These are phyloP conservation scores for Aureobasidium sp. DNA, from an alignment of 2,329 filamentous ascomycete species.

Conservation along the genomic window DNA sequence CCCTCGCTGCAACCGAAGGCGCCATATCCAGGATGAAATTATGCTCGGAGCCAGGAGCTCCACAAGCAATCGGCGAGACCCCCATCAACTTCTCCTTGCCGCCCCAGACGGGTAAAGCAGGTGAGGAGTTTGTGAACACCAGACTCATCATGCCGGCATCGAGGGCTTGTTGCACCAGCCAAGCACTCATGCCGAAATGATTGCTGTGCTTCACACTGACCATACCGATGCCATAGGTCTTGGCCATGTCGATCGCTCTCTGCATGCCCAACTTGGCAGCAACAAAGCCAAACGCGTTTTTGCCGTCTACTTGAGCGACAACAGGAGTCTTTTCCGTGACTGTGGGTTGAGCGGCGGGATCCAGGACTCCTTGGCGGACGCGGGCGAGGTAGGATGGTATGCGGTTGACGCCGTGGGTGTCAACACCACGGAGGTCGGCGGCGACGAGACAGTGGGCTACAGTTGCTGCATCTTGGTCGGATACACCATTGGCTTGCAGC, in stretches of 20 bases:
- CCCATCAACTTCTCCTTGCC: conserved; percentile 61
- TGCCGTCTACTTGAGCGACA: conserved; percentile 58
- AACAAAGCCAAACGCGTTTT: conserved; percentile 68
- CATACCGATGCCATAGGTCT: conserved; percentile 63
- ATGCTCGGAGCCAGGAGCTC: conserved; percentile 53
- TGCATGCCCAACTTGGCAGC: conserved; percentile 58
- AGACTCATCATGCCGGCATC: conserved; percentile 56
- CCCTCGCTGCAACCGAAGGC: conserved; percentile 57
- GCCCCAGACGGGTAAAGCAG: conserved; percentile 63
- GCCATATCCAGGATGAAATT: conserved; percentile 69
- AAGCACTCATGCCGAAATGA: conserved; percentile 75
- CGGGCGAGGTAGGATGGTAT: conserved; percentile 69
- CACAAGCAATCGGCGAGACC: conserved; percentile 65
- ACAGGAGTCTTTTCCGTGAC: conserved; percentile 59
- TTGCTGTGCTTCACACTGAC: conserved; percentile 67
- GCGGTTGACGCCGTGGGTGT: conserved; percentile 69
- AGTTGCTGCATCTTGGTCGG: conserved; percentile 49
- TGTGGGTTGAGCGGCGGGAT: conserved; percentile 51
- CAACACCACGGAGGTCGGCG: conserved; percentile 68
- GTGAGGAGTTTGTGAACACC: conserved; percentile 54
- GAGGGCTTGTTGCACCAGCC: conserved; percentile 67
- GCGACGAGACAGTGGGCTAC: conserved; percentile 60
- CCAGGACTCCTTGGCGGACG: conserved; percentile 60
- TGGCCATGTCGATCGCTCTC: conserved; percentile 58
- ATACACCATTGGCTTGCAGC: conserved; percentile 53